Base-by-base conservation (phyloP, 768 basidiomycete genomes). In the Mycena polygramma region DNA sequence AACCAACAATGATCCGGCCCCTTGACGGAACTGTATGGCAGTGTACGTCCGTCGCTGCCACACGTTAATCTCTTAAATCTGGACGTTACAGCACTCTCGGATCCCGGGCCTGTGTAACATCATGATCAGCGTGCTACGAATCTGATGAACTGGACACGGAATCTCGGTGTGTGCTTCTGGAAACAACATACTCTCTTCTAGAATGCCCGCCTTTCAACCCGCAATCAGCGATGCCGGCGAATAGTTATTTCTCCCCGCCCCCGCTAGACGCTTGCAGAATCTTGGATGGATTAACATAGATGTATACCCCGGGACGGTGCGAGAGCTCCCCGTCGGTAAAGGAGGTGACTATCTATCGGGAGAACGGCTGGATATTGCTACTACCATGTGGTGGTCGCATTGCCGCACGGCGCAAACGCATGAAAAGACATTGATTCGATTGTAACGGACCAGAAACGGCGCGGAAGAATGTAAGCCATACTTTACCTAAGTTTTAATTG, bases 201-300 rank as follows among this genome's bases (percentile, higher is more conserved):
- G 54, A 55, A 55, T n/a, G 26, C 37, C 30, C 30, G 20, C 10
- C 6, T 37, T 39, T 14, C 54, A 55, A 48, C 63, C 30, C 57
- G 41, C 65, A 58, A 66, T 57, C 65, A 58, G 36, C 65, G 65
- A 58, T 49, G 37, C 49, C 65, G 48, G 55, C 17, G 45, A 58
- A 30, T 52, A 64, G 22, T 57, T 57, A 36, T 20, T 24, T 57
- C 20, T 37, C 48, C 49, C 61, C 26, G 58, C 45, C n/a, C 15
- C 61, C 26, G 58, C 58, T 35, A 5, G 36, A 13, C 24, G 22
- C 39, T n/a, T 22, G 26, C 2, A n/a, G 22, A 51, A 24, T 51
- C 22, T 4, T 51, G 24, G 7, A 53, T 53, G 49, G 11, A 15
- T 24, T 53, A 53, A 30, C 26, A 53, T 35, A 53, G 26, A 58